Percentiles rank a stretch among this genome's conserved stretches.
phyloP scores from a whole-genome alignment of 768 basidiomycete genomes.

The Bullera alba region DNA sequence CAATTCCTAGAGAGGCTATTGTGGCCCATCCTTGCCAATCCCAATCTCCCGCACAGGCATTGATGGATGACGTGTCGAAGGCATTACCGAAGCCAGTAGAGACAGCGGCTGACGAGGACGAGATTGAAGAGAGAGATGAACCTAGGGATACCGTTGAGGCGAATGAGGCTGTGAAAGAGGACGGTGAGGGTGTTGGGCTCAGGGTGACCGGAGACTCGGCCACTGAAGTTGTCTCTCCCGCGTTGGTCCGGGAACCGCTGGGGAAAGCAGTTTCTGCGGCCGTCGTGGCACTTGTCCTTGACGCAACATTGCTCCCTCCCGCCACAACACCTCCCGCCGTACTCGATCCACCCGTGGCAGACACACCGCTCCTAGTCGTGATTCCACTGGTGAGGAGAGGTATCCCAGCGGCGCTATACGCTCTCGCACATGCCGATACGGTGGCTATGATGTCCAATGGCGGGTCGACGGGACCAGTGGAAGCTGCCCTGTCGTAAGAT shows the following conservation, averaged over 20 bases:
- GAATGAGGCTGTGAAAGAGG: neutral
- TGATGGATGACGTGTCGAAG: neutral
- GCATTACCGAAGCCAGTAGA: neutral
- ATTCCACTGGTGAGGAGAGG: neutral
- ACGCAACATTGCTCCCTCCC: too few species aligned
- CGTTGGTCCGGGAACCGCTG: too few species aligned
- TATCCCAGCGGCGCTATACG: slow-evolving; percentile 4
- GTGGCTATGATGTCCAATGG: slow-evolving; percentile 7
- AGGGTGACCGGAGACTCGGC: too few species aligned
- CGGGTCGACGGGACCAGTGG: slow-evolving; percentile 21
- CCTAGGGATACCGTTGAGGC: neutral
- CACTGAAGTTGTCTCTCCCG: too few species aligned
- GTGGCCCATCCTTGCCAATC: slow-evolving; percentile 34
- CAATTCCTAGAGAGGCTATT: slow-evolving; percentile 13
- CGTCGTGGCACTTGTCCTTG: neutral
- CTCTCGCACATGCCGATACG: slow-evolving; percentile 11
- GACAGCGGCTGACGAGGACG: neutral
- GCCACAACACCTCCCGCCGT: too few species aligned
- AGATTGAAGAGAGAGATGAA: neutral
- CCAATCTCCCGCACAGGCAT: slow-evolving; percentile 24
- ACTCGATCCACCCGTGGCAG: too few species aligned
- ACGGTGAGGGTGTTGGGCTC: too few species aligned
- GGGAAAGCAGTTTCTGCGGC: neutral
- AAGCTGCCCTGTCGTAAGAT: slow-evolving; percentile 25
- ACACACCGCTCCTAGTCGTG: neutral